These are phyloP conservation scores for Ophiocordyceps camponoti-floridani DNA, from an alignment of 2,329 filamentous ascomycete genomes.

Conservation along the genomic window DNA sequence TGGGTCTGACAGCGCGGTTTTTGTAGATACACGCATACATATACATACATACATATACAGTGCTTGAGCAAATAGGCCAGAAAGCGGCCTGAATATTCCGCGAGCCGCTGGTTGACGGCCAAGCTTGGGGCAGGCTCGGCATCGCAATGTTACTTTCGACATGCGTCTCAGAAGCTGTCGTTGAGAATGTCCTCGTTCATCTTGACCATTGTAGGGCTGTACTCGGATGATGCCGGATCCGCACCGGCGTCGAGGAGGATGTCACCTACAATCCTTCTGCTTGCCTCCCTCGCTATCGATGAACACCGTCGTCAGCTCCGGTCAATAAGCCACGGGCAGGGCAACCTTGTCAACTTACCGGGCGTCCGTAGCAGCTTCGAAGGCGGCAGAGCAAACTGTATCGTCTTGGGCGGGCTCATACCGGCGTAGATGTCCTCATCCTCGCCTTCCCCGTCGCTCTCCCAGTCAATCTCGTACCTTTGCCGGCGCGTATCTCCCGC, in stretches of 20 bases:
- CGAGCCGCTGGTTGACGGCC: background rate
- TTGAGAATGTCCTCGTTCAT: constrained; percentile 44
- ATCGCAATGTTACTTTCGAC: background rate
- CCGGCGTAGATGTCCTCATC: constrained; percentile 45
- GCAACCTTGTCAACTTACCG: constrained; percentile 25
- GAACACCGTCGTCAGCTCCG: background rate
- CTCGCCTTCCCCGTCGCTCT: constrained; percentile 55
- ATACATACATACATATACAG: background rate
- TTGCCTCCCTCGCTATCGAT: constrained; percentile 53
- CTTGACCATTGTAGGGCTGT: constrained; percentile 48
- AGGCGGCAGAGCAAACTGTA: constrained; percentile 66
- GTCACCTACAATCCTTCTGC: constrained; percentile 64
- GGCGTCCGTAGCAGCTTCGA: constrained; percentile 67
- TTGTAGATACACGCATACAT: background rate
- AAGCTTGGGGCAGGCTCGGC: background rate
- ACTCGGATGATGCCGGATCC: constrained; percentile 33
- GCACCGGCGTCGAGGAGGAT: constrained; percentile 60
- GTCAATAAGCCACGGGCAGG: background rate
- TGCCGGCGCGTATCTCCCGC: constrained; percentile 8
- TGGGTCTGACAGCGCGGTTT: background rate
- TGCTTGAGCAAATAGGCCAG: background rate
- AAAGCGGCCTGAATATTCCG: background rate
- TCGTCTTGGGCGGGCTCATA: constrained; percentile 85
- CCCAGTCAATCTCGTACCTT: constrained; percentile 49
- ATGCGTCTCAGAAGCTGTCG: constrained; percentile 36